Evolutionary conservation across 2,329 filamentous ascomycete species (phyloP).

Genomic region (Cephalotrichum gorgonifer): DNA sequence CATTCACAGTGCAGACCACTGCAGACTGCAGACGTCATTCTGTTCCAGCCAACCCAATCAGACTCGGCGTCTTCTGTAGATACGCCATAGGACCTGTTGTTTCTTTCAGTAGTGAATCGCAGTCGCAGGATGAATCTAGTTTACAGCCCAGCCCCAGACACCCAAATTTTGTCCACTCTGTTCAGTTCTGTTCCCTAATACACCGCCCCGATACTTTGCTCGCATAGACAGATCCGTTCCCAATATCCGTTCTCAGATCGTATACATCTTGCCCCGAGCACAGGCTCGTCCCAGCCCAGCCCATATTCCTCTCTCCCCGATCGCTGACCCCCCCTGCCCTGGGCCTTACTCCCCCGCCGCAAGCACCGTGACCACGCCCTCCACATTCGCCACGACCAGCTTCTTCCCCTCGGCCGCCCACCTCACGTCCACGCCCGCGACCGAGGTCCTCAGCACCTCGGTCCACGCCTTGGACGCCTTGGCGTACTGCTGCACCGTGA

Average conservation of each 20-base stretch:
- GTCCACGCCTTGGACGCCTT: constrained; percentile 85
- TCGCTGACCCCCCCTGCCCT: neutral
- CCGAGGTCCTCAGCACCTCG: constrained; percentile 68
- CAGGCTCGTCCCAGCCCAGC: neutral
- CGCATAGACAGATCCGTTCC: no score
- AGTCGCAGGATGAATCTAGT: neutral
- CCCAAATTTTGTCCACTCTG: neutral
- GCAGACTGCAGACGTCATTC: no score
- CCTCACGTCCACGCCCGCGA: constrained; percentile 59
- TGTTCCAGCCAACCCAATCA: no score
- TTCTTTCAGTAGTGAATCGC: no score
- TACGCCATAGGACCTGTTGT: no score
- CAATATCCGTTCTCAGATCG: no score
- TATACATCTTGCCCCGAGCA: no score
- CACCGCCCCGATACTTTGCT: no score
- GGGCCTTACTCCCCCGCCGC: constrained; percentile 36
- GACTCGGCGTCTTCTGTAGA: no score
- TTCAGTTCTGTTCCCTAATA: no score
- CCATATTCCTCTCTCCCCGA: neutral
- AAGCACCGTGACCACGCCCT: constrained; percentile 67
- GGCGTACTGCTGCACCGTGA: constrained; percentile 81
- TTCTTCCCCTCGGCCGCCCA: constrained; percentile 72
- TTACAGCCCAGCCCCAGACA: neutral
- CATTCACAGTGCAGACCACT: no score
- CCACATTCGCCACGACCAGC: constrained; percentile 62